phyloP scores from a whole-genome alignment of 2,329 filamentous ascomycete genomes.

The Madurella mycetomatis region DNA sequence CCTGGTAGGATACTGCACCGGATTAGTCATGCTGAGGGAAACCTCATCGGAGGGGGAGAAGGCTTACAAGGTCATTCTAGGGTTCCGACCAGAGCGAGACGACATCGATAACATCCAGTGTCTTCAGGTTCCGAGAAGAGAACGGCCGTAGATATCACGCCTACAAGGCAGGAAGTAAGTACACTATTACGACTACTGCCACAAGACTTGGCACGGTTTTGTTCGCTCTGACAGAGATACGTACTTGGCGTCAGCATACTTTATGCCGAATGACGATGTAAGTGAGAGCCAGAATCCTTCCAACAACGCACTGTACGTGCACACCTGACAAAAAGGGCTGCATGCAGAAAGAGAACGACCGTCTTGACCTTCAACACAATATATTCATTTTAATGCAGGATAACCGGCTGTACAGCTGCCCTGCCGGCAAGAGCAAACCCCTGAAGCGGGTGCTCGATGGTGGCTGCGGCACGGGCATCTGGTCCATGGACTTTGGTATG shows the following conservation, averaged over 20 bases:
- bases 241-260: neutral
- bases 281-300: neutral
- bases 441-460: slow-evolving; percentile 44
- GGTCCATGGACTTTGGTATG: slow-evolving; percentile 47
- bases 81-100: neutral
- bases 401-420: slow-evolving; percentile 42
- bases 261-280: slow-evolving; percentile 14
- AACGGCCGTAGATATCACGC: slow-evolving; percentile 2
- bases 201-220: neutral
- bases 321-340: neutral
- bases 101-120: neutral
- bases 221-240: neutral
- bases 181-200: neutral
- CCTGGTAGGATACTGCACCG: neutral
- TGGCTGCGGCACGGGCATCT: slow-evolving; percentile 39
- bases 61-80: no score
- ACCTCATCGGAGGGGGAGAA: no score
- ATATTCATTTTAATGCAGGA: slow-evolving; percentile 25
- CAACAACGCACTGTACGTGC: neutral
- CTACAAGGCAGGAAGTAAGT: neutral
- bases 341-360: slow-evolving; percentile 11
- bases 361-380: slow-evolving; percentile 18
- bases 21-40: no score
- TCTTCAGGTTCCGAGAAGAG: neutral
- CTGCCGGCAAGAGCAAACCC: slow-evolving; percentile 31